Percentiles rank a stretch among this genome's conserved stretches.
These are phyloP conservation scores for Sugiyamaella japonica DNA, from an alignment of 1,139 yeast genomes.

Conservation along the genomic window DNA sequence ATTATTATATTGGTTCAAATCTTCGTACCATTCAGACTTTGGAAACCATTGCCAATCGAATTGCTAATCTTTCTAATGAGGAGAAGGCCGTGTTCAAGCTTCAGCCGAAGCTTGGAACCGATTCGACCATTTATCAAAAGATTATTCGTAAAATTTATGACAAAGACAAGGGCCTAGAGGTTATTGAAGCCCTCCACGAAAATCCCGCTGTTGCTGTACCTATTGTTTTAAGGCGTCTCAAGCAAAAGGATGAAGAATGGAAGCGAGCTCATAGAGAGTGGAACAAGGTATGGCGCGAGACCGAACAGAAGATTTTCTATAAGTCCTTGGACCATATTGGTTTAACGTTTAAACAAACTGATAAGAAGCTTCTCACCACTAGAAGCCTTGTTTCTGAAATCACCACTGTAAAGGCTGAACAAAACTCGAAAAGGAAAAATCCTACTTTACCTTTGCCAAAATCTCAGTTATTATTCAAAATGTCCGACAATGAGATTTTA, in stretches of 20 bases:
- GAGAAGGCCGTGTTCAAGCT: conserved; percentile 83
- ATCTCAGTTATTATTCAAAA: conserved; percentile 69
- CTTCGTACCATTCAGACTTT: conserved; percentile 91
- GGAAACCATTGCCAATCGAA: conserved; percentile 92
- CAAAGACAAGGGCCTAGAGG: conserved; percentile 93
- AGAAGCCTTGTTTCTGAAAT: conserved; percentile 90
- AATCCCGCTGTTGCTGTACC: conserved; percentile 96
- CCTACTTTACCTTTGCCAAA: conserved; percentile 91
- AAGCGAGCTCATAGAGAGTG: conserved; percentile 97
- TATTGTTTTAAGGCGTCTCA: conserved; percentile 82
- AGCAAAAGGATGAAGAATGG: conserved; percentile 99
- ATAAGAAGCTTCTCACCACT: conserved; percentile 85
- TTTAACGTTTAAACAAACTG: conserved; percentile 92
- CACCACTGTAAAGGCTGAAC: conserved; percentile 89
- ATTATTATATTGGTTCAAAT: conserved; percentile 91
- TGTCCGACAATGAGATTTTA: conserved; percentile 66
- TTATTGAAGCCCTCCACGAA: conserved; percentile 91
- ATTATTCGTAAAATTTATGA: conserved; percentile 91
- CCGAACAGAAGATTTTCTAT: conserved; percentile 92
- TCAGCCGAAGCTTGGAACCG: conserved; percentile 92
- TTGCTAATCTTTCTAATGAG: conserved; percentile 88
- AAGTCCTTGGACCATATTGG: conserved; percentile 95
- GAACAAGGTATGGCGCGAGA: conserved; percentile 99
- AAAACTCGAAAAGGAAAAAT: conserved; percentile 71
- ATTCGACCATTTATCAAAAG: conserved; percentile 90